Conservation (phyloP, 129 eudicot species). For the Lonicera japonica region DNA sequence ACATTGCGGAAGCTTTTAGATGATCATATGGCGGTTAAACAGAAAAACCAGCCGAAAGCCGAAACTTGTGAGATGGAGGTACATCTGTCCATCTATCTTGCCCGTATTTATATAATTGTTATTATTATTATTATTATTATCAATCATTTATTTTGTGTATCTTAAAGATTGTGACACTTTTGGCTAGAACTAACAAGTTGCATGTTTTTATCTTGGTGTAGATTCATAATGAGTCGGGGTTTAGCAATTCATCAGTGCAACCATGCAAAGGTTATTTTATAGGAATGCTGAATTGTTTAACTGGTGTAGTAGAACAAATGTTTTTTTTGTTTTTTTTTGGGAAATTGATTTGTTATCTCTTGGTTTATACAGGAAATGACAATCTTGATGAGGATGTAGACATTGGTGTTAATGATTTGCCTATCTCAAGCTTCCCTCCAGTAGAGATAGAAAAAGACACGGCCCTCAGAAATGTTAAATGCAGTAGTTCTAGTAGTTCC, state of each 20-base stretch:
- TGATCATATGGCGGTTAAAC: slow-evolving; percentile 43
- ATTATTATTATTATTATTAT: too few relatives aligned
- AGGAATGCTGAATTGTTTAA: not conserved
- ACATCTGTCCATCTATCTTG: slow-evolving; percentile 2
- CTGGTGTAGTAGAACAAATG: not conserved
- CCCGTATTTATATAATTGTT: too few relatives aligned
- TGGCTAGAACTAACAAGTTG: not conserved
- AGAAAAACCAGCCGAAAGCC: slow-evolving; percentile 26
- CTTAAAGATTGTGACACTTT: not conserved
- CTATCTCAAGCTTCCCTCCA: slow-evolving; percentile 57
- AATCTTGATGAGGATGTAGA: slow-evolving; percentile 74
- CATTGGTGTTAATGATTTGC: slow-evolving; percentile 75
- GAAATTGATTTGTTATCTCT: slow-evolving; percentile 5
- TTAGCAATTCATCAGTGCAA: slow-evolving; percentile 56
- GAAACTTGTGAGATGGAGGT: slow-evolving; percentile 67
- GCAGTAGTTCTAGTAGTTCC: slow-evolving; percentile 71
- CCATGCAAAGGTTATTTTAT: slow-evolving; percentile 49
- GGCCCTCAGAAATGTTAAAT: slow-evolving; percentile 42
- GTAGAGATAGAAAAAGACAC: slow-evolving; percentile 65
- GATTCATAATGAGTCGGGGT: slow-evolving; percentile 59
- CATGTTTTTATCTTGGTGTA: slow-evolving; percentile 15
- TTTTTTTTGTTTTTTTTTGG: not conserved
- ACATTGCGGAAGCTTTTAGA: slow-evolving; percentile 67
- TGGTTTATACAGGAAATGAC: slow-evolving; percentile 43
- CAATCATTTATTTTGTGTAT: too few relatives aligned